These are phyloP conservation scores for Diaporthe vaccinii DNA, from an alignment of 2,329 filamentous ascomycete genomes.

Conservation along the genomic window DNA sequence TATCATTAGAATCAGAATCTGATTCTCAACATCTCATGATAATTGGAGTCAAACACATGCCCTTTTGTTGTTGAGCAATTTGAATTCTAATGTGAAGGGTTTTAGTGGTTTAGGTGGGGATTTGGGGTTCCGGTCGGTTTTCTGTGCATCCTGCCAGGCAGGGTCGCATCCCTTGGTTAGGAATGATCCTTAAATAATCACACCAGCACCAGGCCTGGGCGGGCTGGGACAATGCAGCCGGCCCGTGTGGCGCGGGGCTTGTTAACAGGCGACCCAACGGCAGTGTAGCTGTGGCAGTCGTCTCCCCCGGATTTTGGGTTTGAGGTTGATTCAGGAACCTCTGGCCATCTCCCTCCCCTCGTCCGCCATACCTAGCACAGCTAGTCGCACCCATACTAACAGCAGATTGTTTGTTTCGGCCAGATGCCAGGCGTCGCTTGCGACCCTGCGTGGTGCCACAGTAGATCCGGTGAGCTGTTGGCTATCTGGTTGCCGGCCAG, in stretches of 20 bases:
- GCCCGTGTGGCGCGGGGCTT: conserved; percentile 25
- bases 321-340: conserved; percentile 22
- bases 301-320: conserved; percentile 32
- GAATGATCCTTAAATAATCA: conserved; percentile 30
- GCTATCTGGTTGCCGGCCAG: neutral
- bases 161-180: neutral
- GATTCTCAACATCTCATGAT: no score
- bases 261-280: conserved; percentile 10
- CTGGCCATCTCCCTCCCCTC: conserved; percentile 4
- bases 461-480: conserved; percentile 4
- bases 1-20: no score
- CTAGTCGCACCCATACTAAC: conserved; percentile 25
- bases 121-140: no score
- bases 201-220: conserved; percentile 1
- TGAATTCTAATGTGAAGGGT: no score
- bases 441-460: conserved; percentile 7
- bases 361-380: conserved; percentile 22
- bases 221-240: conserved; percentile 12
- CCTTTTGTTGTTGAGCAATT: no score
- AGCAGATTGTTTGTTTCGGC: conserved; percentile 26
- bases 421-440: conserved; percentile 25
- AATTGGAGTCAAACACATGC: no score
- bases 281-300: conserved; percentile 29
- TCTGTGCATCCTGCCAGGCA: no score
- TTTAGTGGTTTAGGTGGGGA: no score